Conservation (phyloP, 768 basidiomycete genomes). For the Lactarius indigo region DNA sequence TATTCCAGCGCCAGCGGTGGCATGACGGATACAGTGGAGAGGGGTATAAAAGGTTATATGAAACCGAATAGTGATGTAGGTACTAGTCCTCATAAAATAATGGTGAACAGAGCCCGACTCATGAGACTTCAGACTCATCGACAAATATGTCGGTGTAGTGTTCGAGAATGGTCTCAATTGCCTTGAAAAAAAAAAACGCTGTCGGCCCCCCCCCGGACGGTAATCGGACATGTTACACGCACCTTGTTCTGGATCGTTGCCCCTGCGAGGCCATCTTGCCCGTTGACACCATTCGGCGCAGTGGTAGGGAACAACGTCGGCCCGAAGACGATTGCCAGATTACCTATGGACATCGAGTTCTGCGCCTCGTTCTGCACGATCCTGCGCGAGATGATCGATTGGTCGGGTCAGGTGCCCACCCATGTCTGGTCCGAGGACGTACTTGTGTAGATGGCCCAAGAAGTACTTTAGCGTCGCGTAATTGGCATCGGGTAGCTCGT, state of each 20-base stretch:
- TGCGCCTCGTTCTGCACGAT: slow-evolving; percentile 68
- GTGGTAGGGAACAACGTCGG: slow-evolving; percentile 88
- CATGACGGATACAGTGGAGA: slow-evolving; percentile 12
- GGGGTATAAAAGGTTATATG: slow-evolving; percentile 21
- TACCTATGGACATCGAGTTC: slow-evolving; percentile 92
- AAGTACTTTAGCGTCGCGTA: slow-evolving; percentile 96
- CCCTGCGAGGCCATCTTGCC: slow-evolving; percentile 57
- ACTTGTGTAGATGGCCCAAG: slow-evolving; percentile 92
- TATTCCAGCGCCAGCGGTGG: slow-evolving; percentile 14
- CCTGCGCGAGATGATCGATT: slow-evolving; percentile 38
- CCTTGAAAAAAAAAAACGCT: slow-evolving; percentile 49
- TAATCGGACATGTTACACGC: slow-evolving; percentile 5
- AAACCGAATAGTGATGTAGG: slow-evolving; percentile 23
- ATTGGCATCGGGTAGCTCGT: slow-evolving; percentile 97
- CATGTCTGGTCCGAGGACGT: slow-evolving; percentile 27
- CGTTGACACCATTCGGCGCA: slow-evolving; percentile 40
- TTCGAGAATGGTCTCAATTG: slow-evolving; percentile 90
- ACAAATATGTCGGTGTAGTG: slow-evolving; percentile 97
- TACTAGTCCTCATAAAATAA: slow-evolving; percentile 24
- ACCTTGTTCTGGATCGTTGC: slow-evolving; percentile 72
- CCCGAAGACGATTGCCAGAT: slow-evolving; percentile 95
- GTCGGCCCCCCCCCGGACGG: neutral
- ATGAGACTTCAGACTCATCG: slow-evolving; percentile 63
- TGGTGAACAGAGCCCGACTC: slow-evolving; percentile 27
- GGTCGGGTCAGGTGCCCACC: neutral